Base-by-base conservation (phyloP, 331 rosid species). In the Ulmus americana region DNA sequence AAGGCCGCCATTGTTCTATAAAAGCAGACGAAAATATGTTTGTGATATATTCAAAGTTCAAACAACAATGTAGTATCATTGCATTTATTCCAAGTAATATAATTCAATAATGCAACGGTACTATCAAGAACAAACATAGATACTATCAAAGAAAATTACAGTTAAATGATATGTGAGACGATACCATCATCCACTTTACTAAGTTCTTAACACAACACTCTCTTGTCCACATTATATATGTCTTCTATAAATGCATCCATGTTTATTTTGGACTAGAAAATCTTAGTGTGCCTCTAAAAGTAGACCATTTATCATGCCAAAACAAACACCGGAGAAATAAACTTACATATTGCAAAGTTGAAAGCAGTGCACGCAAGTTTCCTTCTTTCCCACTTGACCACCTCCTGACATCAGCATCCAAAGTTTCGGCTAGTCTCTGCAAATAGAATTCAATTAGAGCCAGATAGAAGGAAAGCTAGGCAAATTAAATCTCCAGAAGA, bases 361-460 rank as follows among this genome's bases (percentile, higher is more conserved):
- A 90, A 55, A 90, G 94, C 68, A 90, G 80, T 63, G 97, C 95
- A 39, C 97, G 97, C 82, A 90, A 74, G 77, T 90, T 90, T 60
- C 97, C 97, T 84, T 90, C 89, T 81, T 90, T 90, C 76, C 95
- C 97, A 59, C 91, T 77, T 59, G 95, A 90, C 97, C 97, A 90
- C 76, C 95, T 82, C 83, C 77, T 85, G 70, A 90, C 91, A 67
- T 90, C 97, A 42, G 97, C 97, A 79, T 85, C 95, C 76, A 90
- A 80, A 54, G 95, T 85, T 76, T 90, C 97, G 5, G 97, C 82
- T 67, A 90, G 61, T 65, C 95, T 87, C 97, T 90, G 88, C 81
- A 83, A 80, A 75, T 51, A 78, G 54, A 67, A 77, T 10, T 45
- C 53, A 39, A 54, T 44, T 55, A 62, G 44, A 55, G 68, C 16